These are phyloP conservation scores for Grammothele lineata DNA, from an alignment of 768 basidiomycete genomes.

Conservation along the genomic window DNA sequence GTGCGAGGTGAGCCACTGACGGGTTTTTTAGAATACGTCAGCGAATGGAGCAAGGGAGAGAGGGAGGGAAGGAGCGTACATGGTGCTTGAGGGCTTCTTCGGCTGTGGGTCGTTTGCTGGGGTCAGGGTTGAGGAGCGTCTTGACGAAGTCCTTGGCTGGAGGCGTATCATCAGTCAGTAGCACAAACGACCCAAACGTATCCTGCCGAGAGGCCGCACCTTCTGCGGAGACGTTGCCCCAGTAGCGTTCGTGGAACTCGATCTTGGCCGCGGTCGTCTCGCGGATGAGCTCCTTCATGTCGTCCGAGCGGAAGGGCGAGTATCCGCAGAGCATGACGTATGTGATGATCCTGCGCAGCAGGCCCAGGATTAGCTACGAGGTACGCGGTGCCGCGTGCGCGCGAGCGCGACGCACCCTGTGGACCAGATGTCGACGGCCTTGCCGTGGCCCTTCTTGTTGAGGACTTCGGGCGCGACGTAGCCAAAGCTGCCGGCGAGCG, in stretches of 20 bases:
- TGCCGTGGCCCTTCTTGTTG: conserved; percentile 78
- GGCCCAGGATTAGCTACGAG: background rate
- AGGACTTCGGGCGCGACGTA: conserved; percentile 92
- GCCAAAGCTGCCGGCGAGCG: conserved; percentile 78
- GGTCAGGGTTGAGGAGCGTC: conserved; percentile 65
- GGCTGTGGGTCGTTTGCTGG: conserved; percentile 67
- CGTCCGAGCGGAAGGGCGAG: conserved; percentile 87
- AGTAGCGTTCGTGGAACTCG: conserved; percentile 91
- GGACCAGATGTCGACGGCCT: conserved; percentile 92
- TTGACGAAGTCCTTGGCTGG: conserved; percentile 87
- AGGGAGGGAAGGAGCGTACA: conserved; percentile 36
- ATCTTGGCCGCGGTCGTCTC: conserved; percentile 86
- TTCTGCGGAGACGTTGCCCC: conserved; percentile 81
- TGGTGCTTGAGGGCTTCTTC: conserved; percentile 62
- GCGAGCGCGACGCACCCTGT: conserved; percentile 57
- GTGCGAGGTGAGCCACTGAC: conserved; percentile 71
- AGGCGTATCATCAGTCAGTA: too few species aligned
- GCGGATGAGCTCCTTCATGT: conserved; percentile 64
- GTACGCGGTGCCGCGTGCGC: background rate
- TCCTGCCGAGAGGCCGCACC: too few species aligned
- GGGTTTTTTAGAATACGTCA: background rate
- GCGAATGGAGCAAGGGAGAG: background rate
- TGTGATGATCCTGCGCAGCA: conserved; percentile 69
- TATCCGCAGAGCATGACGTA: conserved; percentile 96
- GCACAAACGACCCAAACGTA: too few species aligned